Conservation (phyloP, 108 stramenopile species). For the Cyclotella kingstonii region DNA sequence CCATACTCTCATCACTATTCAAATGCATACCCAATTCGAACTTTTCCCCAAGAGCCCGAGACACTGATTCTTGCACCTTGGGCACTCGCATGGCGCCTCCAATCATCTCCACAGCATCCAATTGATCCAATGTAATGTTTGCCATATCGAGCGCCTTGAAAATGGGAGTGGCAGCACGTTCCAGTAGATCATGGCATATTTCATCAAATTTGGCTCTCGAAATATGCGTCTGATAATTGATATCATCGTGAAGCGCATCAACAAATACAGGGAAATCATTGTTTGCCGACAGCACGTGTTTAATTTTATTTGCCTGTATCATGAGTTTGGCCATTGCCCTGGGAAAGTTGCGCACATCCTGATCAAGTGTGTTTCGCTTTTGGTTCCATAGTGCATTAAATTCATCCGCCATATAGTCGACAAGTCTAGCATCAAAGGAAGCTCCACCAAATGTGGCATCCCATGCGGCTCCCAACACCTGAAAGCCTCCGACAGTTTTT, state of each 20-base stretch:
- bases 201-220: conserved; percentile 89
- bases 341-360: conserved; percentile 80
- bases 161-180: conserved; percentile 81
- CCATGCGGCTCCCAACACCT: conserved; percentile 94
- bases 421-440: conserved; percentile 84
- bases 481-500: conserved; percentile 89
- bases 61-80: conserved; percentile 82
- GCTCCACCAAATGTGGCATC: conserved; percentile 90
- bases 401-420: conserved; percentile 90
- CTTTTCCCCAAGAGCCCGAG: conserved; percentile 45
- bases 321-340: conserved; percentile 96
- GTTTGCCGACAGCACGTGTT: conserved; percentile 98
- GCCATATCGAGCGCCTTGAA: conserved; percentile 67
- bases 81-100: conserved; percentile 99
- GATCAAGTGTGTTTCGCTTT: conserved; percentile 49
- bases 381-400: conserved; percentile 90
- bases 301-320: conserved; percentile 95
- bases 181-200: conserved; percentile 79
- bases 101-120: conserved; percentile 94
- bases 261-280: conserved; percentile 93
- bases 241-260: conserved; percentile 91
- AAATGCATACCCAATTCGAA: conserved; percentile 95
- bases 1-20: conserved; percentile 99
- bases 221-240: conserved; percentile 80
- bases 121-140: conserved; percentile 82